Conservation (phyloP, 208 protist genomes). For the Acanthamoeba sp. region DNA sequence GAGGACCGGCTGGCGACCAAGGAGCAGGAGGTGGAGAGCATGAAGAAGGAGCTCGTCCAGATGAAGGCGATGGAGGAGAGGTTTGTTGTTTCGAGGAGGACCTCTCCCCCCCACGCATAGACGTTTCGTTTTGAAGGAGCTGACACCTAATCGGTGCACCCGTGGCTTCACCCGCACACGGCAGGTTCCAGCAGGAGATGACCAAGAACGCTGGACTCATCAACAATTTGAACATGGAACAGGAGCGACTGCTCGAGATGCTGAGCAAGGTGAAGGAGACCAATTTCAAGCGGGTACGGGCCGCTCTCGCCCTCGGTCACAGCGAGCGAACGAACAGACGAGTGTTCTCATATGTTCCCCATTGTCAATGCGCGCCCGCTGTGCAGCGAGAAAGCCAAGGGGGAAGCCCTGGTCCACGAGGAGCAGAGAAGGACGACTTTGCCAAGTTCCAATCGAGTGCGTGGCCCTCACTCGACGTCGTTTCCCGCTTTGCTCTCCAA, state of each 20-base stretch:
- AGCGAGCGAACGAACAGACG: neutral
- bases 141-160: no score
- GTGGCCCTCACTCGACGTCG: no score
- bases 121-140: no score
- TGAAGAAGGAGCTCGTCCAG: neutral
- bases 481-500: no score
- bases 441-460: slow-evolving; percentile 26
- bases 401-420: neutral
- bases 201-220: neutral
- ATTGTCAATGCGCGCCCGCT: neutral
- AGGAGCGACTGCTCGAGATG: slow-evolving; percentile 28
- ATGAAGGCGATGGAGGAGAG: neutral
- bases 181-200: slow-evolving; percentile 25
- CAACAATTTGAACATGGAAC: slow-evolving; percentile 30
- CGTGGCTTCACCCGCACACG: neutral
- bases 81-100: neutral
- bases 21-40: neutral
- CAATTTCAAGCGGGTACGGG: neutral
- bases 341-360: neutral
- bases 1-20: neutral
- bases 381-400: no score
- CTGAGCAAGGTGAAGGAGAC: slow-evolving; percentile 20
- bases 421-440: neutral
- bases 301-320: neutral
- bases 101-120: neutral